Evolutionary conservation across 1,139 yeast genomes (phyloP).

Genomic region (Blastobotrys aristatus): DNA sequence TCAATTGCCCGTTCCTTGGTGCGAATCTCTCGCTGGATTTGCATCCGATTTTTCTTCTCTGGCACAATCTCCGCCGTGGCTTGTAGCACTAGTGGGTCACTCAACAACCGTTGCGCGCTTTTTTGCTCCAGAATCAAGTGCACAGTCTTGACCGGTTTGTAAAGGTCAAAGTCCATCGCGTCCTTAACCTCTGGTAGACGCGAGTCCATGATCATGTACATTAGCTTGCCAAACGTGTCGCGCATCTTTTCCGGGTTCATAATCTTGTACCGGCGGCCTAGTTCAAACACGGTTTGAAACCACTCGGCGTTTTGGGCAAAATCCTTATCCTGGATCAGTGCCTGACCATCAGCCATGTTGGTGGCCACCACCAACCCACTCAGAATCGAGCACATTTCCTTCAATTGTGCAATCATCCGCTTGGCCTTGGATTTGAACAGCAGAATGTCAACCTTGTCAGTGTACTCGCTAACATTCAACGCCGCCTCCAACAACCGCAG

Average conservation of each 20-base stretch:
- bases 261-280: constrained; percentile 70
- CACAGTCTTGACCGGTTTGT: constrained; percentile 63
- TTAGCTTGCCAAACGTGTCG: constrained; percentile 65
- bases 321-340: constrained; percentile 55
- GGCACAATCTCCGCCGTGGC: constrained; percentile 65
- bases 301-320: constrained; percentile 62
- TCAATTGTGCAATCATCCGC: constrained; percentile 61
- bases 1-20: constrained; percentile 62
- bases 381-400: constrained; percentile 67
- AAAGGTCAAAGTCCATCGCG: constrained; percentile 65
- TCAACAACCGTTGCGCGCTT: constrained; percentile 39
- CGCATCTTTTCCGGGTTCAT: constrained; percentile 78
- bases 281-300: constrained; percentile 62
- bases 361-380: constrained; percentile 73
- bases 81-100: constrained; percentile 50
- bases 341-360: constrained; percentile 60
- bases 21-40: constrained; percentile 52
- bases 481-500: constrained; percentile 64
- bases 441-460: constrained; percentile 65
- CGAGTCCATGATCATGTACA: constrained; percentile 80
- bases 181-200: constrained; percentile 60
- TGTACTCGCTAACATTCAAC: constrained; percentile 65
- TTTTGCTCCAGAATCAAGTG: constrained; percentile 42
- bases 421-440: constrained; percentile 58
- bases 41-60: constrained; percentile 46